Base-by-base conservation (phyloP, 2,329 filamentous ascomycete species). In the Coleophoma crateriformis region DNA sequence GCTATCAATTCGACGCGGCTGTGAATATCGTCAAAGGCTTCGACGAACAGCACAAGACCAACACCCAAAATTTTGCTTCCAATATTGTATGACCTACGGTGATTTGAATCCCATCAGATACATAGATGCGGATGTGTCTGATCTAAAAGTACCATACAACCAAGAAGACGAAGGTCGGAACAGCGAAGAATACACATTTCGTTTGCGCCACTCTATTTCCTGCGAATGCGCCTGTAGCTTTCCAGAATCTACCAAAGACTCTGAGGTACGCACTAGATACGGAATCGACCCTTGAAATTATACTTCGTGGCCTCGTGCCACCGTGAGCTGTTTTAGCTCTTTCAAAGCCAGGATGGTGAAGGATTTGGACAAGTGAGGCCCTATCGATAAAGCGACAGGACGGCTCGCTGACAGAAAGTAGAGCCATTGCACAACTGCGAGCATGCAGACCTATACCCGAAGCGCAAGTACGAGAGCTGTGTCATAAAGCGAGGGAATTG, bases 371-470 rank as follows among this genome's bases (percentile, higher is more conserved):
- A 88, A 83, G 91, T 95, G 77, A 22, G 12, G 11, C 43, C 15
- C 49, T 44, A 40, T 44, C 33, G 13, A 20, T 38, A 40, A 15
- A 46, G 50, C 48, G 49, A 44, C 55, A 46, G 19, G 45, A 15
- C 44, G 50, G 45, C 52, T 61, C 43, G 59, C 54, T 53, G 47
- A 53, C 50, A 50, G 44, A 19, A 34, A 45, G 17, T 57, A 96
- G 92, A 72, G 91, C 91, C 52, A 99, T 99, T 66, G 87, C 89
- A 68, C 91, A 96, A 71, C 78, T 99, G 65, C 90, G 94, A 75
- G 88, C 90, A 66, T 99, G 94, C 72, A 88, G 91, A 54, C 91
- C 92, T 49, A 99, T 99, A 60, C 92, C 94, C 54, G 94, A 99
- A 74, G 78, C 85, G 38, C 89, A 97, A 73, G 95, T 99, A 54